A percentile compares a stretch with the other conserved stretches of the same genome.
These are phyloP conservation scores for Spongispora temasekensis DNA, from an alignment of 1,284 basidiomycete genomes.

Conservation along the genomic window DNA sequence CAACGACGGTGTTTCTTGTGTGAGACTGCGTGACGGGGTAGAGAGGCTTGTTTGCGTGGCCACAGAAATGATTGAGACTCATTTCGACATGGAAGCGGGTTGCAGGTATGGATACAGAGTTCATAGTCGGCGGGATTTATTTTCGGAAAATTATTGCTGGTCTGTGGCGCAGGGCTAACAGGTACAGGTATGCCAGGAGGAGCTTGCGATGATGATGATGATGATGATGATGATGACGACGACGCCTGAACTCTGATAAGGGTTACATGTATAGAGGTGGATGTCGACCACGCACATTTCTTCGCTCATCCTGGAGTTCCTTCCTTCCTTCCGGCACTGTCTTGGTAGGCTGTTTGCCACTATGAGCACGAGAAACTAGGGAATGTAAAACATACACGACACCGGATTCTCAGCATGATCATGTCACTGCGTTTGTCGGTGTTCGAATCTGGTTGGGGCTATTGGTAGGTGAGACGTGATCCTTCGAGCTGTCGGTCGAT, in stretches of 20 bases:
- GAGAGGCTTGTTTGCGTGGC: slow-evolving; percentile 22
- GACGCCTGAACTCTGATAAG: neutral
- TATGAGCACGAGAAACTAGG: slow-evolving; percentile 5
- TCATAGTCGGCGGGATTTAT: slow-evolving; percentile 23
- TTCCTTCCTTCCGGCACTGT: slow-evolving; percentile 10
- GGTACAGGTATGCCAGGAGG: neutral
- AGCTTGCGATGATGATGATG: too few relatives aligned
- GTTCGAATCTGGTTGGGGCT: slow-evolving; percentile 12
- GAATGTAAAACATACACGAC: slow-evolving; percentile 17
- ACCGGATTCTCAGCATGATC: slow-evolving; percentile 29
- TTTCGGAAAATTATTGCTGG: neutral
- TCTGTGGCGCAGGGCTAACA: slow-evolving; percentile 8
- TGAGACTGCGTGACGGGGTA: slow-evolving; percentile 32
- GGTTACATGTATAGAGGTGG: neutral
- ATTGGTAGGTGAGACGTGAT: slow-evolving; percentile 10
- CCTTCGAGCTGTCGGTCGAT: neutral
- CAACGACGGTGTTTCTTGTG: slow-evolving; percentile 24
- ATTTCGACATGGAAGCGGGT: slow-evolving; percentile 26
- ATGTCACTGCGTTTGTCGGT: slow-evolving; percentile 22
- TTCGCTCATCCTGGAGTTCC: slow-evolving; percentile 2
- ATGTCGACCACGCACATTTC: slow-evolving; percentile 14
- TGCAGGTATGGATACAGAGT: slow-evolving; percentile 33
- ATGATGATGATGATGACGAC: slow-evolving; percentile 2
- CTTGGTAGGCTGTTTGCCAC: slow-evolving; percentile 8
- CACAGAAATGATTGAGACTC: slow-evolving; percentile 32